These are phyloP conservation scores for Crithidia bombi DNA, from an alignment of 208 protist genomes.

Conservation along the genomic window DNA sequence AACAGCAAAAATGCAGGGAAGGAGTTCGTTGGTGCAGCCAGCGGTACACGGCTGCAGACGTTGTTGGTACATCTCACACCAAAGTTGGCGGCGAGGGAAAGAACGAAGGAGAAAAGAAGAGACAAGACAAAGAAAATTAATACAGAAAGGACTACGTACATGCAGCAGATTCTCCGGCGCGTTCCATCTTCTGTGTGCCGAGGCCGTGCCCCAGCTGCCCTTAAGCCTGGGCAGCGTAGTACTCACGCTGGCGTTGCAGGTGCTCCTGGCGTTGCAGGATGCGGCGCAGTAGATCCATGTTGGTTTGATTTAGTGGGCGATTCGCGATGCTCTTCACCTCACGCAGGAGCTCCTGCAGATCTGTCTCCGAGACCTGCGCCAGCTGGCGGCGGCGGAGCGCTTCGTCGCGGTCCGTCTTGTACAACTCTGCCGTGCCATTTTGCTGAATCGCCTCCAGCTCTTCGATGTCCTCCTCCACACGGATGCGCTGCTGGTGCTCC, in stretches of 20 bases:
- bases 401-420: constrained; percentile 49
- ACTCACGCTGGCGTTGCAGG: constrained; percentile 51
- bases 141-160: not conserved
- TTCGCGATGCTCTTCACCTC: constrained; percentile 65
- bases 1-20: too few species aligned
- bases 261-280: constrained; percentile 62
- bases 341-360: constrained; percentile 68
- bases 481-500: constrained; percentile 63
- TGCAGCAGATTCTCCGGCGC: not conserved
- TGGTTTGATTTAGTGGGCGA: constrained; percentile 73
- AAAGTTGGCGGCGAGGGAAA: too few species aligned
- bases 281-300: constrained; percentile 72
- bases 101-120: not conserved
- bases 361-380: constrained; percentile 42
- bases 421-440: constrained; percentile 50
- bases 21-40: too few species aligned
- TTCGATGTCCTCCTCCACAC: constrained; percentile 61
- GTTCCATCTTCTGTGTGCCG: not conserved
- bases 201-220: not conserved
- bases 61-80: too few species aligned
- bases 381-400: constrained; percentile 38
- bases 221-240: constrained; percentile 29
- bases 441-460: constrained; percentile 57
- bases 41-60: too few species aligned
- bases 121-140: not conserved